phyloP scores from a whole-genome alignment of 176 grass and related monocot genomes.

The Triticum turgidum region DNA sequence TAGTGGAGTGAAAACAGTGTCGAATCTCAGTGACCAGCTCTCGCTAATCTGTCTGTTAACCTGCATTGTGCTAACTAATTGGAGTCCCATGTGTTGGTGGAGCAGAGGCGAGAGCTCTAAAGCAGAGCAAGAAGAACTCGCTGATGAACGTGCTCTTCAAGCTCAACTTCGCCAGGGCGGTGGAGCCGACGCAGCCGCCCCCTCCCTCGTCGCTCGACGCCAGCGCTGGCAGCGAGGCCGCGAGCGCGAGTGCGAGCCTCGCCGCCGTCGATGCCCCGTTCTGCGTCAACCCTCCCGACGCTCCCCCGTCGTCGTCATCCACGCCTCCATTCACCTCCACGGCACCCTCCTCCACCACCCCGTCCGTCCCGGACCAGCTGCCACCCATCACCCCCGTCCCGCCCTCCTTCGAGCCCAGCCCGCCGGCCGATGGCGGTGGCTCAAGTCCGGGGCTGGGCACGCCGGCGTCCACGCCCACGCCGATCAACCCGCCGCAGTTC shows the following conservation, averaged over 20 bases:
- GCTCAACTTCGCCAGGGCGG: slow-evolving; percentile 45
- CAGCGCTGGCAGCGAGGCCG: background rate
- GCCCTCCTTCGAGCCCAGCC: slow-evolving; percentile 56
- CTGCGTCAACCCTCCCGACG: slow-evolving; percentile 50
- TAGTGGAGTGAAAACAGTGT: background rate
- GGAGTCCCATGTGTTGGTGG: background rate
- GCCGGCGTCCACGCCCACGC: background rate
- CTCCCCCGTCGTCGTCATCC: background rate
- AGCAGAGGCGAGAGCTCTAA: slow-evolving; percentile 59
- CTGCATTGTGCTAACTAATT: background rate
- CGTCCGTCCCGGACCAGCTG: slow-evolving; percentile 28
- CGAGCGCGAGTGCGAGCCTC: slow-evolving; percentile 12
- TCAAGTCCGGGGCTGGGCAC: background rate
- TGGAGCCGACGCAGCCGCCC: slow-evolving; percentile 20
- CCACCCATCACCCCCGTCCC: slow-evolving; percentile 36
- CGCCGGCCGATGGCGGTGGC: slow-evolving; percentile 17
- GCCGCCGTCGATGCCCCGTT: slow-evolving; percentile 36
- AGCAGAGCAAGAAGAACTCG: slow-evolving; percentile 26
- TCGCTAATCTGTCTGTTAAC: background rate
- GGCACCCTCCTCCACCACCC: slow-evolving; percentile 10
- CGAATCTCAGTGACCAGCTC: background rate
- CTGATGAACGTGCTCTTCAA: slow-evolving; percentile 47
- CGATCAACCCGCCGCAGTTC: slow-evolving; percentile 26
- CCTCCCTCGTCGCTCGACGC: background rate
- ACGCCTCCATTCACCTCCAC: slow-evolving; percentile 32